Evolutionary conservation across 2,329 filamentous ascomycete species (phyloP), one percentile per base, ranked within the genome.

Genomic region (Alternaria alternata): DNA sequence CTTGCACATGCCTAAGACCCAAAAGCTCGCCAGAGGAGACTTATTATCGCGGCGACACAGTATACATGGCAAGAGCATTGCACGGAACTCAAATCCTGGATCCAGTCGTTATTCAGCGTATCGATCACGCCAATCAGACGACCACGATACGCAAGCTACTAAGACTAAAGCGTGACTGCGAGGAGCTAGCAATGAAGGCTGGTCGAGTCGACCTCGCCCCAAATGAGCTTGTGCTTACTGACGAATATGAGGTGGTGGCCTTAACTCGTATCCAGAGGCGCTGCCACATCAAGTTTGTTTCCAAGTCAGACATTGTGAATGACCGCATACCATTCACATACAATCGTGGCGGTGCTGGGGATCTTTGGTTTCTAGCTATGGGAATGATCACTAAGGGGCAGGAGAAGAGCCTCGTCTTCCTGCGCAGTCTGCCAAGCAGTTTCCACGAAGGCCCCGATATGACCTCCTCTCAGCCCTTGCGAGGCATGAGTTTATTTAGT

Each of bases 401-500:
- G 8, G 12, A 22, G 0, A 20, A 44, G 8, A 20, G 32, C 0
- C 53, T 74, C 1, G 12, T 57, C n/a, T 66, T 53, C 16, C 26
- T 75, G 4, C 36, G 49, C 3, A 20, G 26, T 2, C 43, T 66
- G 2, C 67, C 68, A 2, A 41, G 14, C 1, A 22, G 6, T 0
- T 57, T 77, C 9, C 81, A 78, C 0, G 85, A 91, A 75, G 88
- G 88, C 0, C 86, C 86, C 42, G 79, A 89, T 63, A 85, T 86
- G 0, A 85, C 85, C 42, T 49, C 30, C 3, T 18, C 38, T 4
- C 30, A 44, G 9, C 63, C 61, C 36, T 34, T 73, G 3, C 59
- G 43, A 32, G 90, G 89, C 0, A 78, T 94, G 4, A 91, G 93
- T 63, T 79, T 95, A 0, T 96, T 92, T 69, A 92, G 89, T 65